Percentiles rank a stretch among this genome's conserved stretches.
Conservation (phyloP, 2,329 filamentous ascomycete genomes). For the Alternaria atra region DNA sequence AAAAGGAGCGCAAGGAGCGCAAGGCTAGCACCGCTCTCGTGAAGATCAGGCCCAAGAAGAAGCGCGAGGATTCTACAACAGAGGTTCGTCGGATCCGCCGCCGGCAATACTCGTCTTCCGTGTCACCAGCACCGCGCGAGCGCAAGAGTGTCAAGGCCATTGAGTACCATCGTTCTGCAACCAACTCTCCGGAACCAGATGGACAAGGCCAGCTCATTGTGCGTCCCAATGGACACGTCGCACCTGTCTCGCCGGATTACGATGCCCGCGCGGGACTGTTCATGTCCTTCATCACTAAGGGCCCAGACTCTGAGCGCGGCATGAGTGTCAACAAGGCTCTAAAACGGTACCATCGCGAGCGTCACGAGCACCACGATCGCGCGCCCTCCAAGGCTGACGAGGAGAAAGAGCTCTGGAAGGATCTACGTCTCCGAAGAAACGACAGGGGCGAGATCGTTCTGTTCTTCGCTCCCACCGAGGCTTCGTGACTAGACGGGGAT, state of each 20-base stretch:
- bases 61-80: conserved; percentile 41
- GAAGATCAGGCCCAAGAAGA: conserved; percentile 49
- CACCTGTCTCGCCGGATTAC: conserved; percentile 33
- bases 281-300: conserved; percentile 83
- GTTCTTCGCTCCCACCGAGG: conserved; percentile 59
- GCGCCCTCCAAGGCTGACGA: conserved; percentile 64
- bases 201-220: conserved; percentile 50
- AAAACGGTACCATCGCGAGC: conserved; percentile 87
- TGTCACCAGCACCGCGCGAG: conserved; percentile 50
- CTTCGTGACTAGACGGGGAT: conserved; percentile 47
- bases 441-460: conserved; percentile 87
- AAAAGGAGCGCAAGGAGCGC: conserved; percentile 44
- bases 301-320: conserved; percentile 83
- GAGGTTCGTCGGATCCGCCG: conserved; percentile 43
- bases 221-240: conserved; percentile 41
- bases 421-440: conserved; percentile 80
- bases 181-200: conserved; percentile 40
- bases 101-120: conserved; percentile 48
- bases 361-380: conserved; percentile 54
- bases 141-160: conserved; percentile 60
- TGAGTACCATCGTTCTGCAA: conserved; percentile 69
- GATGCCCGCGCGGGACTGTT: conserved; percentile 73
- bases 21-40: conserved; percentile 45
- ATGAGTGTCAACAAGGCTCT: conserved; percentile 92
- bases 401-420: conserved; percentile 90